These are phyloP conservation scores for Lipomyces yamanashiensis DNA, from an alignment of 805 yeast species.

Conservation along the genomic window DNA sequence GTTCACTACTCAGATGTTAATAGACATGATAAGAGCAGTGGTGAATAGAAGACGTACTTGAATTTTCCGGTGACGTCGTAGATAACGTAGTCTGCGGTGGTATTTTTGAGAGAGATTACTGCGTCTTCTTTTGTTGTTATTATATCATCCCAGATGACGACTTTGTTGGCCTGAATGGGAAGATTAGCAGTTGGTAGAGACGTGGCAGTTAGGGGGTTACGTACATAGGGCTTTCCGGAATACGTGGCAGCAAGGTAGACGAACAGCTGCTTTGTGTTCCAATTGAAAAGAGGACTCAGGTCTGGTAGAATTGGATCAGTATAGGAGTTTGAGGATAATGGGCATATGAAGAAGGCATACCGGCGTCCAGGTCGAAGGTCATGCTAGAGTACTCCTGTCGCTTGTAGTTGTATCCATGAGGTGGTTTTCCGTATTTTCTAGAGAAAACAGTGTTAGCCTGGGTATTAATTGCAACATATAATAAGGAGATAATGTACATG, in stretches of 20 bases:
- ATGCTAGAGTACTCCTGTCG: conserved; percentile 69
- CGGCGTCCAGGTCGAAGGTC: conserved; percentile 66
- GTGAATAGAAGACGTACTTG: conserved; percentile 31
- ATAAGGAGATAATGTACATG: conserved; percentile 31
- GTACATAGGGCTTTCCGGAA: conserved; percentile 50
- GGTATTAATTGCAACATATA: background rate
- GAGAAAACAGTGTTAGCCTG: background rate
- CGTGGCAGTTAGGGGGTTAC: background rate
- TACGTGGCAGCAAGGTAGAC: conserved; percentile 89
- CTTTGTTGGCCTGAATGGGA: conserved; percentile 54
- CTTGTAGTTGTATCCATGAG: conserved; percentile 69
- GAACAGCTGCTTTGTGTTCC: conserved; percentile 98
- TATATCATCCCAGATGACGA: conserved; percentile 91
- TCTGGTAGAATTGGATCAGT: conserved; percentile 50
- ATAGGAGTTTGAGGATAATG: background rate
- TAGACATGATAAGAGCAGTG: background rate
- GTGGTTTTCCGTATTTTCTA: conserved; percentile 50
- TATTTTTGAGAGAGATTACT: conserved; percentile 54
- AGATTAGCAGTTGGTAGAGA: background rate
- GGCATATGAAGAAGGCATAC: conserved; percentile 23
- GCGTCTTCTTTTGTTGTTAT: conserved; percentile 66
- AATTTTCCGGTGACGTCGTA: conserved; percentile 77
- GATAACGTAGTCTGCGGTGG: conserved; percentile 75
- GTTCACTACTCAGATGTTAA: conserved; percentile 51
- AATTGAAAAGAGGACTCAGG: conserved; percentile 79